Evolutionary conservation across 345 rosid species (phyloP).

Genomic region (Heritiera littoralis): DNA sequence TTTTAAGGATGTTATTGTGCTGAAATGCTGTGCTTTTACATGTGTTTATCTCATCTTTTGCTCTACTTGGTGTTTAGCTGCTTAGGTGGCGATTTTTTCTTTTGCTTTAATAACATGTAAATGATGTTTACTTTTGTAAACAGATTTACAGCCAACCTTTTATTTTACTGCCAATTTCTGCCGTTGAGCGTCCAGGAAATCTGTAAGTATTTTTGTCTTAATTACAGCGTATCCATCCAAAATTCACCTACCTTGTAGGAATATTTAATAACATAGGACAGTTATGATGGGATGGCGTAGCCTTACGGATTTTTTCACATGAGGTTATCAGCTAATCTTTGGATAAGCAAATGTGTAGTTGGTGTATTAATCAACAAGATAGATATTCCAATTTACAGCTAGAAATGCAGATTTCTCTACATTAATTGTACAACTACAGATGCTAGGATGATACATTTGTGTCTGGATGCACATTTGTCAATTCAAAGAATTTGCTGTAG

Average conservation of each 20-base stretch:
- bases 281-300: neutral
- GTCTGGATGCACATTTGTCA: neutral
- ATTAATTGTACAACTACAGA: neutral
- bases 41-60: neutral
- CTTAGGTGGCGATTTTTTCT: neutral
- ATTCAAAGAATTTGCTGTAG: neutral
- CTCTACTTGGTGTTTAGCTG: neutral
- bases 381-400: neutral
- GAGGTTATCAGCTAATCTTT: neutral
- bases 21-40: neutral
- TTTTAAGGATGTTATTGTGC: neutral
- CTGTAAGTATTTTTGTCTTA: constrained; percentile 47
- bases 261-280: neutral
- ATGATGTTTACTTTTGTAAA: constrained; percentile 8
- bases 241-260: neutral
- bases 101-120: neutral
- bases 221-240: neutral
- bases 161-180: constrained; percentile 64
- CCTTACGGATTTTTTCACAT: neutral
- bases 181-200: constrained; percentile 82
- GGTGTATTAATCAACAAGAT: neutral
- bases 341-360: neutral
- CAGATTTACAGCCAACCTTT: constrained; percentile 78
- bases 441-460: neutral
- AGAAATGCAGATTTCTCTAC: neutral